These are phyloP conservation scores for Neurospora africana DNA, from an alignment of 495 filamentous ascomycete genomes.

Conservation along the genomic window DNA sequence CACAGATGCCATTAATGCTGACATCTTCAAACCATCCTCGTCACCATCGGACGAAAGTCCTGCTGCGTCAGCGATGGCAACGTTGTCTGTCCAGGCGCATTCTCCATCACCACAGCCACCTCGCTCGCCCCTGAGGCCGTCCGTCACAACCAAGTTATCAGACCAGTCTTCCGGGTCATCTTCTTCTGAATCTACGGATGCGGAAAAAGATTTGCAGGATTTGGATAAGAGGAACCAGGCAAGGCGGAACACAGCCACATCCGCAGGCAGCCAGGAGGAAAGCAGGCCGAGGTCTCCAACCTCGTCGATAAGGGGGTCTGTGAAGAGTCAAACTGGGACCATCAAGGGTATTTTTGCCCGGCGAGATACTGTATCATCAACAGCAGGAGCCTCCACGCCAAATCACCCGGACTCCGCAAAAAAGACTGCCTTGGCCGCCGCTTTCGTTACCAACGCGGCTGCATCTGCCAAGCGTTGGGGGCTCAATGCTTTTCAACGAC, in stretches of 20 bases:
- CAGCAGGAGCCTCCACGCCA: conserved; percentile 15
- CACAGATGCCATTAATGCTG: conserved; percentile 50
- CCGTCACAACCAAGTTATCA: conserved; percentile 23
- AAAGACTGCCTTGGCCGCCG: conserved; percentile 39
- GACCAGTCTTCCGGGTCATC: conserved; percentile 34
- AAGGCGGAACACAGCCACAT: conserved; percentile 36
- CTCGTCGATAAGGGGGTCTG: conserved; percentile 23
- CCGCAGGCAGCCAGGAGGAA: conserved; percentile 22
- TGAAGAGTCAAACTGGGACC: conserved; percentile 27
- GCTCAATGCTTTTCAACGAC: conserved; percentile 56
- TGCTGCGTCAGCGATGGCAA: conserved; percentile 55
- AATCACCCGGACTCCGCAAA: conserved; percentile 23
- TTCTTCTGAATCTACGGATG: conserved; percentile 21
- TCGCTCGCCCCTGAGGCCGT: conserved; percentile 33
- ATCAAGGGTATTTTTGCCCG: conserved; percentile 30
- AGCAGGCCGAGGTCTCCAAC: conserved; percentile 20
- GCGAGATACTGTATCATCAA: conserved; percentile 21
- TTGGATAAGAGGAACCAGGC: conserved; percentile 20
- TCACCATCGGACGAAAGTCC: conserved; percentile 40
- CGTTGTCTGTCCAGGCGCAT: conserved; percentile 51
- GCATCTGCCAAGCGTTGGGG: conserved; percentile 80
- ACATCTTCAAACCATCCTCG: conserved; percentile 36
- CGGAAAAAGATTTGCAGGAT: conserved; percentile 27
- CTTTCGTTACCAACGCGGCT: conserved; percentile 53
- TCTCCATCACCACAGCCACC: conserved; percentile 41